Conservation (phyloP, 805 yeast species). For the Lipomyces oligophaga region DNA sequence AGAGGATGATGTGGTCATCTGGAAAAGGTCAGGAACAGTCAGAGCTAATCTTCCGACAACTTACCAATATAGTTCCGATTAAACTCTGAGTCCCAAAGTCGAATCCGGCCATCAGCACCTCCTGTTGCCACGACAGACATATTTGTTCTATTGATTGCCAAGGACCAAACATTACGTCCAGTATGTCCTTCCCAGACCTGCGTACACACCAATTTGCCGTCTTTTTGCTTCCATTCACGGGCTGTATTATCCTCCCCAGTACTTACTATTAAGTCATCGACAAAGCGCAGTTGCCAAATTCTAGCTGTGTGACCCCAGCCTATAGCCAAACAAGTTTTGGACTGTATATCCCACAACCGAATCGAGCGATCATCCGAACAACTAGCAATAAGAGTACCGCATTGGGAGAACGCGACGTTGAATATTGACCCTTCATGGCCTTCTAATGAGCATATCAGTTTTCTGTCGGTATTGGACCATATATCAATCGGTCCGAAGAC, state of each 20-base stretch:
- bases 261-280: slow-evolving; percentile 49
- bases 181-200: slow-evolving; percentile 64
- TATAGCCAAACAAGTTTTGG: slow-evolving; percentile 59
- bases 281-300: slow-evolving; percentile 78
- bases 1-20: slow-evolving; percentile 5
- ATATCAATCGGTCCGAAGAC: slow-evolving; percentile 82
- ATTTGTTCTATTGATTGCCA: slow-evolving; percentile 55
- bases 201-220: slow-evolving; percentile 40
- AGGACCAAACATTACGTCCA: slow-evolving; percentile 80
- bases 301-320: slow-evolving; percentile 98
- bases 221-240: slow-evolving; percentile 62
- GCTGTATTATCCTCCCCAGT: slow-evolving; percentile 85
- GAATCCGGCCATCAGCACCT: slow-evolving; percentile 87
- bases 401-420: slow-evolving; percentile 59
- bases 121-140: slow-evolving; percentile 65
- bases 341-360: slow-evolving; percentile 60
- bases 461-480: slow-evolving; percentile 56
- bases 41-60: background rate
- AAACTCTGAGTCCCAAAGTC: slow-evolving; percentile 45
- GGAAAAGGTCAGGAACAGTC: background rate
- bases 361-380: slow-evolving; percentile 95
- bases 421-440: slow-evolving; percentile 93
- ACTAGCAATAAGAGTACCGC: slow-evolving; percentile 57
- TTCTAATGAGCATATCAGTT: slow-evolving; percentile 52
- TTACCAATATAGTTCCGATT: slow-evolving; percentile 6